phyloP scores from a whole-genome alignment of 2,329 filamentous ascomycete species.

The Aspergillus transmontanensis region DNA sequence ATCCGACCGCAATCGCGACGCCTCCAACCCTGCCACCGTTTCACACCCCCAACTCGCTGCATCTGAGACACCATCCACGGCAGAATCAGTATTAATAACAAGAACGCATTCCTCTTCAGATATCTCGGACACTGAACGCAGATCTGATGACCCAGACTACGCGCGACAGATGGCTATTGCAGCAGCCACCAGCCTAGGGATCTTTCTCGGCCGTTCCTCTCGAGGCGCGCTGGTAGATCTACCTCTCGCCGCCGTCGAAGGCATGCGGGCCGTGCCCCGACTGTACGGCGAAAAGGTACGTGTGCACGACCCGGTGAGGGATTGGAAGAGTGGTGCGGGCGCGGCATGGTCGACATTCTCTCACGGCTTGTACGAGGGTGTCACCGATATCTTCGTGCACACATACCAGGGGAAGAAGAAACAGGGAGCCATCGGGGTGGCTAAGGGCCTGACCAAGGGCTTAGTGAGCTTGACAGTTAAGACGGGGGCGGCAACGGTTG shows the following conservation, averaged over 20 bases:
- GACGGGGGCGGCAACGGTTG: background rate
- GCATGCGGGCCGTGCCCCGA: conserved; percentile 33
- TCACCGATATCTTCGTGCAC: conserved; percentile 30
- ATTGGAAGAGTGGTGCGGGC: conserved; percentile 31
- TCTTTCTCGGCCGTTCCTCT: background rate
- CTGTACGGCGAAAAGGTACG: conserved; percentile 38
- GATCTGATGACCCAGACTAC: background rate
- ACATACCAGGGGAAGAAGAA: conserved; percentile 31
- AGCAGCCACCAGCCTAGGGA: background rate
- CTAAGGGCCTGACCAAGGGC: conserved; percentile 30
- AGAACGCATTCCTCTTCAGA: background rate
- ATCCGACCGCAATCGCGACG: background rate
- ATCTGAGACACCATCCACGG: background rate
- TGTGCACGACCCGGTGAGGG: conserved; percentile 31
- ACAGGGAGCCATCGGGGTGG: conserved; percentile 22
- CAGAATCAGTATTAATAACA: background rate
- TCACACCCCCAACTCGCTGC: background rate
- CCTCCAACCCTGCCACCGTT: background rate
- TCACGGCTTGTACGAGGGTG: conserved; percentile 31
- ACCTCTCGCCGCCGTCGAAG: conserved; percentile 37
- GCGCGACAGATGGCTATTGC: background rate
- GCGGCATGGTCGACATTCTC: conserved; percentile 35
- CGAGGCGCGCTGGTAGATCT: conserved; percentile 28
- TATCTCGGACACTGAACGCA: background rate
- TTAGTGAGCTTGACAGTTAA: background rate